Evolutionary conservation across 1,139 yeast genomes (phyloP), one percentile per base, ranked within the genome.

Genomic region (Yamadazyma mexicana): DNA sequence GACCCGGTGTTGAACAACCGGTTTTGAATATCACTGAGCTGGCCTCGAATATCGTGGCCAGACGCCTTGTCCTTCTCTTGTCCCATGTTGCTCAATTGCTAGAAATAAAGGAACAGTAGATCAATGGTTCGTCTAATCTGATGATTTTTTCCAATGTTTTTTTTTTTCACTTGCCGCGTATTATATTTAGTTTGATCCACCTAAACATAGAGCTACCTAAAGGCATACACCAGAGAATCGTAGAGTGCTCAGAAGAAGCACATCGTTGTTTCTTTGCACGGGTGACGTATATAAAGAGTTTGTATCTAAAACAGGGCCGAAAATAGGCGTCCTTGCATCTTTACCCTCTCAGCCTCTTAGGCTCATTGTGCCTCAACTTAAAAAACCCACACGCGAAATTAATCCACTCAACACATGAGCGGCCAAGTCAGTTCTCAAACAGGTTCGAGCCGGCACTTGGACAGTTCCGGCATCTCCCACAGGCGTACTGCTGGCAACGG

Each of bases 1-100:
- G 66, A 32, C 52, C 62, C 50, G 18, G 55, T 45, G 36, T 56
- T 70, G 42, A 77, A 73, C 35, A 80, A 60, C 46, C 79, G 67
- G 48, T 69, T 72, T 56, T 81, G 86, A 43, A 81, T 71, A 48
- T 79, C 83, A 18, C 79, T 76, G 40, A 82, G 66, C 55, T 81
- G 87, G 33, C 75, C 73, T 47, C 82, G 69, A 45, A 81, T 69
- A 48, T 79, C 84, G 34, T 33, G 43, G 6, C 22, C 22, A 20
- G 38, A 3, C 20, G 40, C 32, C 34, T 48, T 49, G 14, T 47
- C 49, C 24, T 38, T 35, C 30, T 62, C 66, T 25, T 47, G 47
- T 6, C 41, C 44, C 54, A 50, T 49, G 12, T 15, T 35, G 34
- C 23, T 14, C 9, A 12, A 4, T 10, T 30, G 33, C n/a, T 15